These are phyloP conservation scores for Chaetothyriales sp. DNA, from an alignment of 2,329 filamentous ascomycete genomes.

Conservation along the genomic window DNA sequence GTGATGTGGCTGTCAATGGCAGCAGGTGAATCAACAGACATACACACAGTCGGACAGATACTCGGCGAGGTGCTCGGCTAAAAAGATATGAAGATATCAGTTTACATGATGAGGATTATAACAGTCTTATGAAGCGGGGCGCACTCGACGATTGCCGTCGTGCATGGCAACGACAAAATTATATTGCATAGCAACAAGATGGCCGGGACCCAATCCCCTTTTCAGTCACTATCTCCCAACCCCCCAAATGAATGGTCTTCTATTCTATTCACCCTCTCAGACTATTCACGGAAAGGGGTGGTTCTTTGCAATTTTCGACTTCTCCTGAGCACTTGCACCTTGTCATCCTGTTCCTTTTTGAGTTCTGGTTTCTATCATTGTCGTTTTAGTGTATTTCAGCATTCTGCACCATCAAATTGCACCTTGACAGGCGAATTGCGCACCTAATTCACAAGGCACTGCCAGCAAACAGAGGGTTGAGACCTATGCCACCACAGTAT, in stretches of 20 bases:
- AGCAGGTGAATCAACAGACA: no score
- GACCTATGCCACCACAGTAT: not conserved
- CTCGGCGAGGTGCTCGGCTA: not conserved
- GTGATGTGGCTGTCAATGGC: not conserved
- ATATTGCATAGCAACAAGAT: not conserved
- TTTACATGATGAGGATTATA: not conserved
- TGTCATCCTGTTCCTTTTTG: not conserved
- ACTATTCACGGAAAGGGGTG: not conserved
- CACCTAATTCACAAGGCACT: not conserved
- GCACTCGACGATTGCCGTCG: not conserved
- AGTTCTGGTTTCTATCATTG: not conserved
- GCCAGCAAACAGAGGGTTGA: not conserved
- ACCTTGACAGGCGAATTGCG: not conserved
- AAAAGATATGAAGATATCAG: not conserved
- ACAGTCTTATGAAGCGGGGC: not conserved
- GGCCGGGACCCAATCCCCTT: not conserved
- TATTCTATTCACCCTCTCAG: not conserved
- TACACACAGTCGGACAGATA: not conserved
- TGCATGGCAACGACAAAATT: not conserved
- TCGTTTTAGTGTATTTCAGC: not conserved
- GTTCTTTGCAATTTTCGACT: not conserved
- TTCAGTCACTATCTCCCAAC: not conserved
- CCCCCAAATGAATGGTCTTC: not conserved
- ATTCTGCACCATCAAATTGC: not conserved
- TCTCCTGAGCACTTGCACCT: not conserved